These are phyloP conservation scores for Ascoidea tarda DNA, from an alignment of 805 yeast species.

Conservation along the genomic window DNA sequence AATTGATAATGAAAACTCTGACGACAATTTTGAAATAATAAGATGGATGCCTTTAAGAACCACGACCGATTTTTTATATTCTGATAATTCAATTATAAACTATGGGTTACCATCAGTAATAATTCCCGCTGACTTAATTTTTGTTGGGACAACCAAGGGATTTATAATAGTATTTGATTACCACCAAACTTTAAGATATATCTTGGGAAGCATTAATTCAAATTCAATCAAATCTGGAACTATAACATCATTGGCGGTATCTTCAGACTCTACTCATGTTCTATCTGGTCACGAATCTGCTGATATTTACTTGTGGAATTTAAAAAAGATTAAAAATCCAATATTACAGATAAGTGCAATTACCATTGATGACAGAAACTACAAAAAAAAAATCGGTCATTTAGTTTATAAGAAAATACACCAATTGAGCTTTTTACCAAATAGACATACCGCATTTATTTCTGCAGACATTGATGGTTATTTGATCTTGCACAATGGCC, in stretches of 20 bases:
- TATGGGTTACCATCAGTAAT: constrained; percentile 41
- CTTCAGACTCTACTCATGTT: constrained; percentile 54
- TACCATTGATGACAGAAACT: constrained; percentile 19
- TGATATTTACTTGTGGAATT: constrained; percentile 53
- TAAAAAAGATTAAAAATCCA: constrained; percentile 19
- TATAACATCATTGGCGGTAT: constrained; percentile 41
- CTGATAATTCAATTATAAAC: constrained; percentile 3
- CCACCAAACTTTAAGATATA: constrained; percentile 39
- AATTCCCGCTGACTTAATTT: constrained; percentile 30
- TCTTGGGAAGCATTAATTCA: constrained; percentile 20
- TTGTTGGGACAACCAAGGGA: constrained; percentile 64
- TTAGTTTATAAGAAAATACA: constrained; percentile 22
- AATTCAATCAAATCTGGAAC: constrained; percentile 24
- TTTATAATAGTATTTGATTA: constrained; percentile 52
- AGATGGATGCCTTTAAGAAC: constrained; percentile 3
- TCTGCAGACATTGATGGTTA: constrained; percentile 43
- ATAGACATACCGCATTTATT: constrained; percentile 39
- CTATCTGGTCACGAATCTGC: constrained; percentile 64
- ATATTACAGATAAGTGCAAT: constrained; percentile 12
- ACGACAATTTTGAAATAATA: not conserved
- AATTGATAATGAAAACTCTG: not conserved
- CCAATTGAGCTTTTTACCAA: constrained; percentile 32
- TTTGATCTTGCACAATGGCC: constrained; percentile 50
- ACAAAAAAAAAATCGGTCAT: constrained; percentile 20
- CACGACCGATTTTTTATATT: constrained; percentile 1